Percentiles rank a stretch among this genome's conserved stretches.
Evolutionary conservation across 257 asterid species (phyloP).

Genomic region (Solanum pinnatisectum): DNA sequence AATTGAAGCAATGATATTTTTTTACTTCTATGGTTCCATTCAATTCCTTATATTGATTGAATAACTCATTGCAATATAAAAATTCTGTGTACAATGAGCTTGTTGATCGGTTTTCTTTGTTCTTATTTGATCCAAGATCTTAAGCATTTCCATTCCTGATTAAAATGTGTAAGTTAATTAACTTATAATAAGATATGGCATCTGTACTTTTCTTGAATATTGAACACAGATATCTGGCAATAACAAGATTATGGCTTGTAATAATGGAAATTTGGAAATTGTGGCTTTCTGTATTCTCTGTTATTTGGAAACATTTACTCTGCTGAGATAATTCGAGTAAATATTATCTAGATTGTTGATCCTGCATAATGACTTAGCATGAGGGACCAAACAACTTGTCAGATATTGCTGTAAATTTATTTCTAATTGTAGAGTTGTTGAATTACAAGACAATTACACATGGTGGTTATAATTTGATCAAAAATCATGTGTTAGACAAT

Average conservation of each 20-base stretch:
- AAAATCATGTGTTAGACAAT: not conserved
- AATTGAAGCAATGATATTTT: not conserved
- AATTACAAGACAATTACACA: not conserved
- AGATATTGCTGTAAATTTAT: not conserved
- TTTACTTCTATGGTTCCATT: not conserved
- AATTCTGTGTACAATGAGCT: not conserved
- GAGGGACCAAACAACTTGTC: not conserved
- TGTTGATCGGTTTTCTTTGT: not conserved
- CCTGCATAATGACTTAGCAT: not conserved
- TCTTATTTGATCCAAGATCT: not conserved
- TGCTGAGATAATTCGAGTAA: not conserved
- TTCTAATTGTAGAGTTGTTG: not conserved
- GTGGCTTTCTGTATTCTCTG: not conserved
- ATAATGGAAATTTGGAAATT: not conserved
- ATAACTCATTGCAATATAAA: not conserved
- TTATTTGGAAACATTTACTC: not conserved
- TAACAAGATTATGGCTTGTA: not conserved
- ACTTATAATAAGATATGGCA: not conserved
- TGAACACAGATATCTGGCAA: not conserved
- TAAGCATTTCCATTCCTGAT: not conserved
- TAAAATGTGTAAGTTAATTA: not conserved
- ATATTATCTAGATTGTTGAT: not conserved
- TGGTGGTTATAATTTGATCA: not conserved
- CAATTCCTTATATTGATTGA: not conserved
- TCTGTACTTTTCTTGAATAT: not conserved